These are phyloP conservation scores for Kwoniella europaea DNA, from an alignment of 768 basidiomycete genomes.

Conservation along the genomic window DNA sequence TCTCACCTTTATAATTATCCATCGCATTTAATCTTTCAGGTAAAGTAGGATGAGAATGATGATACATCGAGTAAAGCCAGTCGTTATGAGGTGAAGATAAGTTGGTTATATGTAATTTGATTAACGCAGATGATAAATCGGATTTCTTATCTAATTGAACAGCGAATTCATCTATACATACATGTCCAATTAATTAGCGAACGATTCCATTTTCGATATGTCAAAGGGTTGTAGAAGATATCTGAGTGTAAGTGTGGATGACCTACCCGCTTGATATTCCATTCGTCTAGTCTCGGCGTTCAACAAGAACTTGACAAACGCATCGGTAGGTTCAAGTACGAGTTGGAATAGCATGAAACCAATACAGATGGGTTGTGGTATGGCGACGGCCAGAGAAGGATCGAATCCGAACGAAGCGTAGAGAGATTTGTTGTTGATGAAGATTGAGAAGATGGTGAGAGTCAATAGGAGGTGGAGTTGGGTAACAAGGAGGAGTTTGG, in stretches of 20 bases:
- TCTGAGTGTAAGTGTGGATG: neutral
- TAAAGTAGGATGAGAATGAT: constrained; percentile 93
- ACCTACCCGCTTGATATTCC: constrained; percentile 91
- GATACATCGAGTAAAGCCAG: constrained; percentile 93
- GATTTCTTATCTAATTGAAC: constrained; percentile 70
- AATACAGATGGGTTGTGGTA: constrained; percentile 56
- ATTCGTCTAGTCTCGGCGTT: constrained; percentile 83
- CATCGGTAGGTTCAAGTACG: constrained; percentile 58
- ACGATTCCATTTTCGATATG: no score
- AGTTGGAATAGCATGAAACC: constrained; percentile 59
- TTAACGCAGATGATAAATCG: constrained; percentile 65
- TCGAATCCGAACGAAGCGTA: constrained; percentile 57
- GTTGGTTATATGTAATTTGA: constrained; percentile 88
- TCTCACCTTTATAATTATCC: constrained; percentile 60
- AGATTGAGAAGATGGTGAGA: constrained; percentile 57
- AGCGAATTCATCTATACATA: constrained; percentile 75
- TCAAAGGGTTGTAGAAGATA: no score
- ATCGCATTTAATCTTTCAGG: constrained; percentile 84
- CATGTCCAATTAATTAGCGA: no score
- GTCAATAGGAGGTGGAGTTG: constrained; percentile 88
- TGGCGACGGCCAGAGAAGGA: constrained; percentile 41
- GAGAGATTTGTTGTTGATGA: constrained; percentile 58
- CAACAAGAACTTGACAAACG: constrained; percentile 61
- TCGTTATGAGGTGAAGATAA: constrained; percentile 92
- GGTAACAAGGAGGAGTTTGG: constrained; percentile 81